Conservation (phyloP, 352 stramenopile genomes). For the Phytopythium litorale region DNA sequence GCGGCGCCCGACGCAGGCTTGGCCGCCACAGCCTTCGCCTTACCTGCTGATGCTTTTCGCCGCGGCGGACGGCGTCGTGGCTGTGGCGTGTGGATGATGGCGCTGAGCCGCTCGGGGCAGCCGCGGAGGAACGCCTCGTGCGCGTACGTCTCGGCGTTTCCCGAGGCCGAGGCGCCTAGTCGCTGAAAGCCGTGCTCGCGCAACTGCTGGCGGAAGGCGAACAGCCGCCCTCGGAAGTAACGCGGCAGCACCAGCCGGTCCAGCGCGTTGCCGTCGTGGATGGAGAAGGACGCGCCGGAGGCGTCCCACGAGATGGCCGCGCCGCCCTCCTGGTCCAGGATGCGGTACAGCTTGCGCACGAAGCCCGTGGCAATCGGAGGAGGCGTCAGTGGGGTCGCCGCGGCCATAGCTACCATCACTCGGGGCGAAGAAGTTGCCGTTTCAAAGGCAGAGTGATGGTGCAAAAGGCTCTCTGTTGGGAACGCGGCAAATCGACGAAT, state of each 20-base stretch:
- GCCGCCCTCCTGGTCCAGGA: constrained; percentile 54
- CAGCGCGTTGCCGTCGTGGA: constrained; percentile 45
- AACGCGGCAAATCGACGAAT: constrained; percentile 27
- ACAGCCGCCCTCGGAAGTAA: constrained; percentile 65
- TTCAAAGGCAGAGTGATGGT: neutral
- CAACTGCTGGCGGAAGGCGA: constrained; percentile 65
- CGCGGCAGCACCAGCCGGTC: constrained; percentile 46
- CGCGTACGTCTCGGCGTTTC: constrained; percentile 26
- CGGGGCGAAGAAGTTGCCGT: neutral
- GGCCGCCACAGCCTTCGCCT: constrained; percentile 13
- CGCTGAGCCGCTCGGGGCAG: constrained; percentile 26
- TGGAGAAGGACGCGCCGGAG: constrained; percentile 45
- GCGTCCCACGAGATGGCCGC: constrained; percentile 57
- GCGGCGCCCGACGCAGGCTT: constrained; percentile 11
- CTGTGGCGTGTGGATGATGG: constrained; percentile 35
- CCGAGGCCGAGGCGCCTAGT: neutral
- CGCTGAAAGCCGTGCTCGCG: constrained; percentile 55
- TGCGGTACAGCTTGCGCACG: constrained; percentile 73
- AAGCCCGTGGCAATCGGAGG: constrained; percentile 60
- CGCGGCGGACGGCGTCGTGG: constrained; percentile 26
- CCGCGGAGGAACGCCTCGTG: constrained; percentile 49
- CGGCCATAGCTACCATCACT: neutral
- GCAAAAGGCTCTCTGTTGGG: neutral
- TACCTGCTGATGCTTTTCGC: constrained; percentile 6
- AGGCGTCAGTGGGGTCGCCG: constrained; percentile 1